These are phyloP conservation scores for Terfezia boudieri DNA, from an alignment of 495 filamentous ascomycete species.

Conservation along the genomic window DNA sequence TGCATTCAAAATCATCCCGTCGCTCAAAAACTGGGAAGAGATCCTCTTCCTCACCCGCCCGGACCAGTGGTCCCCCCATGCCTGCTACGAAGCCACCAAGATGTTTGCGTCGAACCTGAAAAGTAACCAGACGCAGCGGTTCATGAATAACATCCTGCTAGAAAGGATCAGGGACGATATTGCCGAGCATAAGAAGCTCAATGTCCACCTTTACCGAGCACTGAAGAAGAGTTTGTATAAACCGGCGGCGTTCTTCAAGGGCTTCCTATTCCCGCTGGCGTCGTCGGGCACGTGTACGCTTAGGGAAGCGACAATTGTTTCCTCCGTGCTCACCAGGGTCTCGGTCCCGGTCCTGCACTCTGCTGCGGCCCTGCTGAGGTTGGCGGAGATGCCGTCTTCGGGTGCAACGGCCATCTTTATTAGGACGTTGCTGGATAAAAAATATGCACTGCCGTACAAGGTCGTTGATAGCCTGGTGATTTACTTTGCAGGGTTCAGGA, in stretches of 20 bases:
- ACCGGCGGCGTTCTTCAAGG: slow-evolving; percentile 91
- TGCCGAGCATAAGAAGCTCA: slow-evolving; percentile 68
- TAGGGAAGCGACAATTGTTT: slow-evolving; percentile 76
- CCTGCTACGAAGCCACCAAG: slow-evolving; percentile 61
- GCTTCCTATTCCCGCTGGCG: slow-evolving; percentile 76
- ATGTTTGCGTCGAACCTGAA: slow-evolving; percentile 63
- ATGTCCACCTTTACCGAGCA: slow-evolving; percentile 81
- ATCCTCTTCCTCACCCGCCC: slow-evolving; percentile 64
- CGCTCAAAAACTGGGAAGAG: slow-evolving; percentile 72
- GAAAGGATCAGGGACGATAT: slow-evolving; percentile 78
- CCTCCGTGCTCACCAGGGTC: slow-evolving; percentile 56
- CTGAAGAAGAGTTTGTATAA: slow-evolving; percentile 90
- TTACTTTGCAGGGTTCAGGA: slow-evolving; percentile 79
- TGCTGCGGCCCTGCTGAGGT: slow-evolving; percentile 66
- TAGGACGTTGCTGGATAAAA: slow-evolving; percentile 78
- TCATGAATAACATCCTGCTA: slow-evolving; percentile 59
- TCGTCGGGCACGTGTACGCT: slow-evolving; percentile 53
- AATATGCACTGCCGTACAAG: slow-evolving; percentile 85
- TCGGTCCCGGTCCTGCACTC: slow-evolving; percentile 74
- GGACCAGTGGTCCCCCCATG: slow-evolving; percentile 71
- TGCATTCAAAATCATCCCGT: slow-evolving; percentile 89
- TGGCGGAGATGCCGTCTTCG: slow-evolving; percentile 81
- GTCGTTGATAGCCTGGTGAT: slow-evolving; percentile 88
- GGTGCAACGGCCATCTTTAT: slow-evolving; percentile 84
- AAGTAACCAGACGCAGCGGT: slow-evolving; percentile 49